These are phyloP conservation scores for Plasmodium gonderi DNA, from an alignment of 169 alveolate species.

Conservation along the genomic window DNA sequence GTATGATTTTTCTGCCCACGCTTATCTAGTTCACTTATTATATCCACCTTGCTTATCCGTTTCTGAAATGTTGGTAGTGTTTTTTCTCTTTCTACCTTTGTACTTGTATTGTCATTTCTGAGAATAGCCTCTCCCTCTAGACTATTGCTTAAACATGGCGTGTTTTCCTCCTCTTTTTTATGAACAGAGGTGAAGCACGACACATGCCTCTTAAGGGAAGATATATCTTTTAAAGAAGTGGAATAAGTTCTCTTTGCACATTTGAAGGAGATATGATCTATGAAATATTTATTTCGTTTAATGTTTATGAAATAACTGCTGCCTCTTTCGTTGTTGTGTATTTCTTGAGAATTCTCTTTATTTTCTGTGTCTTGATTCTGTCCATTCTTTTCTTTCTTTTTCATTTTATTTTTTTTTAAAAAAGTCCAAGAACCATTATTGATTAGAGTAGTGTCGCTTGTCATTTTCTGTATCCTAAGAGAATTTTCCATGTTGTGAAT, in stretches of 20 bases:
- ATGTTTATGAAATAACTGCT: constrained; percentile 7
- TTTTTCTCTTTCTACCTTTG: not conserved
- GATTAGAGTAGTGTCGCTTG: constrained; percentile 43
- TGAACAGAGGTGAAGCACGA: not conserved
- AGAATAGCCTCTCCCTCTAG: not conserved
- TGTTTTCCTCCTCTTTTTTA: not conserved
- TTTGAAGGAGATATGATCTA: constrained; percentile 1
- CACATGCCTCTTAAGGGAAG: not conserved
- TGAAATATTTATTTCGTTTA: constrained; percentile 25
- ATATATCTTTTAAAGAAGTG: not conserved
- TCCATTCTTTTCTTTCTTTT: not conserved
- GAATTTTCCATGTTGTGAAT: constrained; percentile 28
- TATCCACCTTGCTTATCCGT: not conserved
- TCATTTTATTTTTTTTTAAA: not conserved
- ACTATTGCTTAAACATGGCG: not conserved
- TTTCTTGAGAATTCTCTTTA: not conserved
- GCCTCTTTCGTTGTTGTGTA: not conserved
- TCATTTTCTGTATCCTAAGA: constrained; percentile 52
- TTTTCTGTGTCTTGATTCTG: not conserved
- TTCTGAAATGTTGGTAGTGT: not conserved
- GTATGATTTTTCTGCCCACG: not conserved
- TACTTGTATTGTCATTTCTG: not conserved
- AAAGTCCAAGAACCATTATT: constrained; percentile 69
- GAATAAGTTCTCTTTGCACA: not conserved
- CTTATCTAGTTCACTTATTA: too few relatives aligned